Base-by-base conservation (phyloP, 1,284 basidiomycete species). In the Naganishia liquefaciens region DNA sequence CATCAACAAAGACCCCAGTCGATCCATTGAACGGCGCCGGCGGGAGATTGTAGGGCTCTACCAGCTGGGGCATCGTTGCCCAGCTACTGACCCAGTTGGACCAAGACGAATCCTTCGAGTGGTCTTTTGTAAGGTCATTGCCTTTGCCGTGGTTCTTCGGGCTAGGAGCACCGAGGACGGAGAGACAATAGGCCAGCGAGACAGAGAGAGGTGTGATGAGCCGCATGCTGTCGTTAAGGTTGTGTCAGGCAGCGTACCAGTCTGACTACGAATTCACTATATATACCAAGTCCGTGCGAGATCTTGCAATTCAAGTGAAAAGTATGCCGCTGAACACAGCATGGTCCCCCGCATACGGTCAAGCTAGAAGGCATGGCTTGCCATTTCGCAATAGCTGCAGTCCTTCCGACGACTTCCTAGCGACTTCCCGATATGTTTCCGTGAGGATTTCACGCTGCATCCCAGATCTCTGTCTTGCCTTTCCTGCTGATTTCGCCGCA, bases 1-100 rank as follows among this genome's bases (percentile, higher is more conserved):
- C 72, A 71, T 84, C 80, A 52, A 65, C 67, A 69, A 84, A 83
- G 46, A 84, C 63, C 9, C 21, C 63, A 17, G 39, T 43, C 28
- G 54, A 43, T 7, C 54, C 54, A 15, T 64, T 64, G 63, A 52
- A 64, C 19, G 63, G 63, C 11, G 63, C 54, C 17, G 63, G 63
- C 9, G 63, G 63, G 7, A 64, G 54, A n/a, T 64, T 64, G 54
- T 54, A 47, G 21, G 54, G 54, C 33, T 64, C 63, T 5, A 37
- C 25, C 46, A 64, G 27, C 23, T 64, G 63, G 17, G 63, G 63
- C 63, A 64, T 64, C 11, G 60, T 33, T 15, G 42, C 39, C 60
- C 60, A 63, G 42, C 44, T 54, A 25, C 52, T 54, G 28, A 63
- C 62, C 62, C 62, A 63, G 33, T 60, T 50, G 1, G 46, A 39